Base-by-base conservation (phyloP, 2,329 filamentous ascomycete genomes). In the Pseudogymnoascus sp. region DNA sequence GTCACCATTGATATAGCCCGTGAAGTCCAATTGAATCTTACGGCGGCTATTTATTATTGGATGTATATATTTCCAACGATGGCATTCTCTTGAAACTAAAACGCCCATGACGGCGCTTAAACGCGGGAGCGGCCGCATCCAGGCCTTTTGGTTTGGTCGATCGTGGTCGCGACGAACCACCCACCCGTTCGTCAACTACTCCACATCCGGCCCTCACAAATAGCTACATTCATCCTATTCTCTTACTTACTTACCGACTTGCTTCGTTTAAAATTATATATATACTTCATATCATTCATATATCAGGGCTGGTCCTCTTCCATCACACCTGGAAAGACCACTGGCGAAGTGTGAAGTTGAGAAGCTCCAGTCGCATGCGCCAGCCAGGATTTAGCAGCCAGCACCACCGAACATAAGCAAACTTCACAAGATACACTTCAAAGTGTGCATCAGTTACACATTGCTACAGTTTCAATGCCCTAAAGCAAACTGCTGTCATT, bases 81-180 rank as follows among this genome's bases (percentile, higher is more conserved):
- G 50, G 28, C 50, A 57, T 21, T 33, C 50, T 57, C 50, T 21
- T n/a, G 21, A 57, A 57, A n/a, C 15, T 57, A 57, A 57, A 57
- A 57, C 47, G 47, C 50, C 50, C n/a, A 57, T 57, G 50, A 21
- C 17, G 28, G 50, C 50, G 50, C 50, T 57, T 57, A 57, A 57
- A 33, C 28, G 50, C 50, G 50, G 50, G 50, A 57, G 50, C 50
- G 50, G 50, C 50, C 50, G 50, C 50, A 35, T 57, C 50, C 10
- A 57, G 28, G 28, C 28, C 40, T 5, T 35, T 57, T n/a, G 10
- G 17, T 19, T 19, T 57, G 50, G 50, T 17, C 28, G 50, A 57
- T 57, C 50, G 28, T 57, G 50, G 50, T 57, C 50, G 50, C 28
- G 50, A 57, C 50, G 28, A 57, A 57, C 50, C 50, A 57, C 17